Evolutionary conservation across 495 filamentous ascomycete species (phyloP), one percentile per base, ranked within the genome.

Genomic region (Talaromyces stipitatus): DNA sequence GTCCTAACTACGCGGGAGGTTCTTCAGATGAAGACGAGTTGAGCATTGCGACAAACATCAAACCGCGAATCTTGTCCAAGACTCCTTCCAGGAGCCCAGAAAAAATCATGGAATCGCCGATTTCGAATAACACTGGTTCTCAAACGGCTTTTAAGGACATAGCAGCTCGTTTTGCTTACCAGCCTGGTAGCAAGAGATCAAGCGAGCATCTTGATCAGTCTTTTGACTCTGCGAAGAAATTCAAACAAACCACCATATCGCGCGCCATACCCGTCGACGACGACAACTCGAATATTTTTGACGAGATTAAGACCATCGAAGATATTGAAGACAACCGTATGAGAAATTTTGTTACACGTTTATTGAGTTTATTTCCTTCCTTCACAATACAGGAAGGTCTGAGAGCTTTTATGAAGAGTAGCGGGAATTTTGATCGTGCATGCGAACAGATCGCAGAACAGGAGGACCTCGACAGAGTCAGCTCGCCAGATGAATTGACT

Each of bases 51-150:
- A 80, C 82, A 3, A 85, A 89, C 55, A 91, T 95, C 60, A 83
- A 83, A 53, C 88, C 89, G 8, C 80, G 86, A 0, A 84, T 75
- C 38, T 89, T 91, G 60, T 68, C 68, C 24, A 70, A 70, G 41
- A 59, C 64, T 3, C 20, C 28, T 3, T 61, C 66, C 29, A 69
- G 65, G 22, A 72, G 62, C 36, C 69, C 72, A 11, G 69, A 74
- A 12, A 76, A 71, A 53, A 58, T 71, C n/a, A 63, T 65, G 12
- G 69, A 74, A 48, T 72, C 73, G 3, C 66, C 74, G 18, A 62
- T 72, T 2, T 62, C 62, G 28, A 30, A 55, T 28, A 62, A 63
- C 29, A 26, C 62, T 18, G 59, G 72, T n/a, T n/a, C n/a, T n/a
- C n/a, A n/a, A n/a, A n/a, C n/a, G 57, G 66, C 68, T 0, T 81